A percentile compares a stretch with the other conserved stretches of the same genome.
Conservation (phyloP, 257 asterid genomes). For the Sherardia arvensis region DNA sequence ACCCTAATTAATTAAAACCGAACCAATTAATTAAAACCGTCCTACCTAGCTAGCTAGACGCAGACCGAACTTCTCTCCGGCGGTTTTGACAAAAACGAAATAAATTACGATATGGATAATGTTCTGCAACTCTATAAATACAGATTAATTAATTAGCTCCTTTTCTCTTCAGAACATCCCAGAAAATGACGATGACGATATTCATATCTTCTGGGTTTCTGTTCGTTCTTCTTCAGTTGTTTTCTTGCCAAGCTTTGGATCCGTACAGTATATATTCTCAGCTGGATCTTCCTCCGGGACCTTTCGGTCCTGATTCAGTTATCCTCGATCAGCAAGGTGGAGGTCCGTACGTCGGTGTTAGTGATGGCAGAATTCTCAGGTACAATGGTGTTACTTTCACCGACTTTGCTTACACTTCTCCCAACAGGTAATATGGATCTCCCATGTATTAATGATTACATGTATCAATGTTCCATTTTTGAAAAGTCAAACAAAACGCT, state of each 20-base stretch:
- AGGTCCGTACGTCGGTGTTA: constrained; percentile 40
- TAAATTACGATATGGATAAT: no score
- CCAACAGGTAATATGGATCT: constrained; percentile 36
- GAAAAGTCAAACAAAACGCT: no score
- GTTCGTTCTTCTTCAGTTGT: constrained; percentile 3
- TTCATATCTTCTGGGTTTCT: constrained; percentile 5
- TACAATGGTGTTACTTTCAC: constrained; percentile 18
- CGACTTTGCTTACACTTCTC: constrained; percentile 38
- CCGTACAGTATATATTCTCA: constrained; percentile 6
- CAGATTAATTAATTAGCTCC: no score
- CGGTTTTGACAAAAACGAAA: no score
- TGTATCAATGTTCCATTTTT: no score
- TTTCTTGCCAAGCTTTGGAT: not conserved
- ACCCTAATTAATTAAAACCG: no score
- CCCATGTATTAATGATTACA: no score
- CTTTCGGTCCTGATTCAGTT: constrained; percentile 25
- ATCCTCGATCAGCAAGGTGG: constrained; percentile 18
- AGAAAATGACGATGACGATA: not conserved
- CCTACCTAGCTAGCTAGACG: no score
- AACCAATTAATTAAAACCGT: no score
- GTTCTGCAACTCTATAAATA: no score
- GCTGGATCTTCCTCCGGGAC: constrained; percentile 13
- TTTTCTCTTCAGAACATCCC: no score
- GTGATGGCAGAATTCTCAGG: constrained; percentile 42
- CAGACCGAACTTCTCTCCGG: no score